Base-by-base conservation (phyloP, 2,329 filamentous ascomycete species). In the Microsporum canis region DNA sequence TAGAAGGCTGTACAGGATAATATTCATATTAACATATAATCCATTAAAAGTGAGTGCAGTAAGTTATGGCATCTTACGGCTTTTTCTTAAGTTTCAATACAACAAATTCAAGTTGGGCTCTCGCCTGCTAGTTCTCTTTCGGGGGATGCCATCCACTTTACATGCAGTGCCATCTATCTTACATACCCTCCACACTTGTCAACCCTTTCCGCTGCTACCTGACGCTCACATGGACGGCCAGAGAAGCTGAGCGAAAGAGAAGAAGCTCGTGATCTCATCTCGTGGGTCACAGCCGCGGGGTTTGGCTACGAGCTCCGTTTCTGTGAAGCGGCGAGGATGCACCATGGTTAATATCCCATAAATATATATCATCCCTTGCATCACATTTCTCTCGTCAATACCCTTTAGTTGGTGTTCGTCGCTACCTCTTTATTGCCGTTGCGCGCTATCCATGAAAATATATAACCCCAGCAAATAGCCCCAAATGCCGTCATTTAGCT, bases 401-500 rank as follows among this genome's bases (percentile, higher is more conserved):
- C 10, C 43, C 10, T 47, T 23, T 29, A 17, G 23, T 8, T 23
- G 10, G 27, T 47, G 8, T n/a, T 7, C 8, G 43, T 10, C 5
- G 43, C 43, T 27, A 23, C 43, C 17, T 47, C 17, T 23, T 47
- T 47, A 27, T 10, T 27, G 23, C 6, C 8, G 43, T 10, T 29
- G 43, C 23, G n/a, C 3, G 17, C 43, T 29, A n/a, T 7, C 8
- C 17, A 8, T 29, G n/a, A 47, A 47, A 17, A 7, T n/a, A 23
- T n/a, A 47, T 47, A 47, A 8, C 17, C 23, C 43, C 23, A 29
- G 23, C 43, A 47, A 23, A 5, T 8, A 8, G 38, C 2, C 41
- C 14, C 41, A 45, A 23, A 95, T 95, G 89, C 88, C 88, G 79
- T 76, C 81, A 69, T 92, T 89, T 75, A 95, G 80, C 75, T 79